Evolutionary conservation across 75 land plant species (phyloP), one percentile per base, ranked within the genome.

Genomic region (Pinus taeda): DNA sequence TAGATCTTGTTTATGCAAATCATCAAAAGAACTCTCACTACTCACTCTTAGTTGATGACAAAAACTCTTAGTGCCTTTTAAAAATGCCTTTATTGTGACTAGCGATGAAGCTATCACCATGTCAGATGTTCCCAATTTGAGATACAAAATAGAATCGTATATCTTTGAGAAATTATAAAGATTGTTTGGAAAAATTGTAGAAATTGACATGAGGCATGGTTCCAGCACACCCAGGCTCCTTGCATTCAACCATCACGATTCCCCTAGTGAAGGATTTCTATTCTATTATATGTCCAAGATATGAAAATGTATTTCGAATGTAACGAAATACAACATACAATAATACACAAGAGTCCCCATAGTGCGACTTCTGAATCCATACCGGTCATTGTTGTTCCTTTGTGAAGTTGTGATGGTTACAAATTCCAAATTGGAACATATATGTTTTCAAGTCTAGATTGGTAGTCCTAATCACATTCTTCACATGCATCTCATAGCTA

Each of bases 101-200:
- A 86, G 82, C 0, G 83, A 75, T 15, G 86, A 83, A 0, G 81
- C 84, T 14, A 89, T 84, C 33, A 87, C 85, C 74, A 86, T 57
- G 11, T 26, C 26, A 53, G 36, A 37, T 1, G 70, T 73, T 21
- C 91, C 88, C 79, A 89, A 56, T 24, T 82, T 81, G 3, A 89
- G 76, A 57, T 76, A 74, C 84, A 89, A 72, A 57, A 89, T 57
- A 4, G 91, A 86, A 0, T 88, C 91, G 63, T 83, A 84, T 57
- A 64, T 76, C 80, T 26, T 26, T 0, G 26, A 26, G 26, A 26
- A 26, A 26, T 26, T 26, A 0, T 26, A 26, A 0, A 0, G 26
- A 26, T 26, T 26, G 26, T 26, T 76, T 78, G 21, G 88, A 77
- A 63, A 89, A n/a, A 3, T 74, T 37, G 29, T 82, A 77, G 6